Evolutionary conservation across 257 asterid species (phyloP).

Genomic region (Primulina tabacum): DNA sequence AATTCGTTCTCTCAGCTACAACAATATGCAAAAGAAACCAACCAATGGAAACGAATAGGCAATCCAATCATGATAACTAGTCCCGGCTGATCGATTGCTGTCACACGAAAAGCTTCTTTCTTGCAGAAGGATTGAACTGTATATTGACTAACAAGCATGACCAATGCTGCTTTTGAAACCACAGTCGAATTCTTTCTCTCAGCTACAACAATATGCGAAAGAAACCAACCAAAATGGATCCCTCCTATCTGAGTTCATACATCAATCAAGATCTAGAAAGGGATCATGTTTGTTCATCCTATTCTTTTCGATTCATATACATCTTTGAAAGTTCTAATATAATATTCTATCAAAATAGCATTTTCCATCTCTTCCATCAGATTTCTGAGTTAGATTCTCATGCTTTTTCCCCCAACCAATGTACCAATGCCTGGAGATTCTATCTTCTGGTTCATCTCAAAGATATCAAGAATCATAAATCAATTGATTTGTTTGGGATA

Average conservation of each 20-base stretch:
- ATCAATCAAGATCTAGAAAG: conserved; percentile 11
- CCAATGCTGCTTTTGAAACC: not conserved
- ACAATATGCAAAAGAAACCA: not conserved
- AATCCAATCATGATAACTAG: not conserved
- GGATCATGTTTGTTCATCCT: not conserved
- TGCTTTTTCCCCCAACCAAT: not conserved
- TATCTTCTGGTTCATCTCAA: not conserved
- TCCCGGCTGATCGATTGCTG: not conserved
- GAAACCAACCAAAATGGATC: not conserved
- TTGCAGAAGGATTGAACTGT: not conserved
- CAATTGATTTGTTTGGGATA: too few relatives aligned
- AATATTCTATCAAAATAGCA: not conserved
- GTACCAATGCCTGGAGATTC: not conserved
- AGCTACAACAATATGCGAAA: not conserved
- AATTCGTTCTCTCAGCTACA: not conserved
- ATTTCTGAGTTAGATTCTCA: not conserved
- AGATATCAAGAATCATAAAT: too few relatives aligned
- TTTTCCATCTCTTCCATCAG: not conserved
- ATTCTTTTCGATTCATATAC: not conserved
- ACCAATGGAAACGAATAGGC: not conserved
- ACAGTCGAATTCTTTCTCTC: not conserved
- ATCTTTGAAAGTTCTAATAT: too few relatives aligned
- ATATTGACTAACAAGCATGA: not conserved
- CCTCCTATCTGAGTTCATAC: not conserved
- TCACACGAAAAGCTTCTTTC: not conserved